Evolutionary conservation across 2,329 filamentous ascomycete genomes (phyloP).

Genomic region (Colletotrichum eleusines): DNA sequence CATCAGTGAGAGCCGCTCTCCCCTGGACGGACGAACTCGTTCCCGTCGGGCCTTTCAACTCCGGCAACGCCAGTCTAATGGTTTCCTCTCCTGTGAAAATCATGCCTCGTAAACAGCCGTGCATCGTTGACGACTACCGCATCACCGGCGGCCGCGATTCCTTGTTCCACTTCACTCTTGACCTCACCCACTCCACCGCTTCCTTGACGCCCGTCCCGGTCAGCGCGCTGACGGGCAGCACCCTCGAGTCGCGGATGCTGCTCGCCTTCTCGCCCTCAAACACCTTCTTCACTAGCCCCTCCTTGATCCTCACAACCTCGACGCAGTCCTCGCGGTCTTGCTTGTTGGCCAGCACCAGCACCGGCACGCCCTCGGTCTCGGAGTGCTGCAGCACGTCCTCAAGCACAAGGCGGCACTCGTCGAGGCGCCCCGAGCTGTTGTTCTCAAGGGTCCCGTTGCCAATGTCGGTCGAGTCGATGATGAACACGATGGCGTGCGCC

Average conservation of each 20-base stretch:
- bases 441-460: conserved; percentile 78
- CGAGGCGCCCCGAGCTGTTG: conserved; percentile 71
- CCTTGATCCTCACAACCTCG: conserved; percentile 97
- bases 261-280: conserved; percentile 93
- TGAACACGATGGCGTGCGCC: conserved; percentile 97
- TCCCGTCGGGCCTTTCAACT: conserved; percentile 16
- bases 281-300: conserved; percentile 93
- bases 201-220: conserved; percentile 89
- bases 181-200: conserved; percentile 96
- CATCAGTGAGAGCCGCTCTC: conserved; percentile 3
- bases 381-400: conserved; percentile 90
- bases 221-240: conserved; percentile 91
- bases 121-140: conserved; percentile 68
- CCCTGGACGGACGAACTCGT: neutral
- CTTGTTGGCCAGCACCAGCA: conserved; percentile 95
- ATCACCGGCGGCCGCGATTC: conserved; percentile 92
- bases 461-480: conserved; percentile 95
- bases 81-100: conserved; percentile 9
- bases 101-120: conserved; percentile 31
- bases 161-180: conserved; percentile 95
- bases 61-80: conserved; percentile 38
- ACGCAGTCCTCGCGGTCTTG: conserved; percentile 98
- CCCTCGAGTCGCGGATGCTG: conserved; percentile 88
- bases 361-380: conserved; percentile 90
- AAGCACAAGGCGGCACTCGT: conserved; percentile 89